phyloP scores from a whole-genome alignment of 495 filamentous ascomycete genomes.

The Chaetomium fimeti region DNA sequence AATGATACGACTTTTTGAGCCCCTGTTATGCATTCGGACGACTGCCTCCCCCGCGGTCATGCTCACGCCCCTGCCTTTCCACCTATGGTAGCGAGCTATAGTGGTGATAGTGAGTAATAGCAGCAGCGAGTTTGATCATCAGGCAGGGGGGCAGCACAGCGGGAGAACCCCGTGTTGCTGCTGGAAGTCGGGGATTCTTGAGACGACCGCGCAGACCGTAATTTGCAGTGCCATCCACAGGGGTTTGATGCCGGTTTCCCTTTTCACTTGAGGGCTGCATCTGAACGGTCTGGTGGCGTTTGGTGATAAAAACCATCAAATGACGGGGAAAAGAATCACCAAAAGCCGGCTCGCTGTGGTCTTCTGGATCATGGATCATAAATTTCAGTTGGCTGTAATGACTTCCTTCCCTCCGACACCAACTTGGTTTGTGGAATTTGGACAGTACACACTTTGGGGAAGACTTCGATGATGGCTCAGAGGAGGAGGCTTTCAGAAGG shows the following conservation, averaged over 20 bases:
- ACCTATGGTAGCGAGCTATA: too few relatives aligned
- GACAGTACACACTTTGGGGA: too few relatives aligned
- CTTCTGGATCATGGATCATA: neutral
- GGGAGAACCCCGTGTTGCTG: conserved; percentile 2
- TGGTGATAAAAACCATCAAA: neutral
- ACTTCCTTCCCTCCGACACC: neutral
- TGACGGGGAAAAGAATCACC: neutral
- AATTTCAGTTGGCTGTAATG: neutral
- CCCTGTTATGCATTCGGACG: conserved; percentile 6
- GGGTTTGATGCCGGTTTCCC: neutral
- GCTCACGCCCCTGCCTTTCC: neutral
- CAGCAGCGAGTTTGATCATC: too few relatives aligned
- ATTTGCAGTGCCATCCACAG: conserved; percentile 3
- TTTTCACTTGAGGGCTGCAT: neutral
- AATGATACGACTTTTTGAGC: too few relatives aligned
- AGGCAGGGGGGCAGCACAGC: neutral
- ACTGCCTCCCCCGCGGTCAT: conserved; percentile 1
- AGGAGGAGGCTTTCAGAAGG: neutral
- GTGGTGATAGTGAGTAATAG: too few relatives aligned
- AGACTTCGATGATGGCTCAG: neutral
- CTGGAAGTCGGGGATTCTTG: neutral
- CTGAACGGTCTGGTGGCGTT: conserved; percentile 3
- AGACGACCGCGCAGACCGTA: conserved; percentile 7
- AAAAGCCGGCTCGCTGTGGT: neutral
- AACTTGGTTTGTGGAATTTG: too few relatives aligned